These are phyloP conservation scores for Gossypium lobatum DNA, from an alignment of 441 rosid genomes.

Conservation along the genomic window DNA sequence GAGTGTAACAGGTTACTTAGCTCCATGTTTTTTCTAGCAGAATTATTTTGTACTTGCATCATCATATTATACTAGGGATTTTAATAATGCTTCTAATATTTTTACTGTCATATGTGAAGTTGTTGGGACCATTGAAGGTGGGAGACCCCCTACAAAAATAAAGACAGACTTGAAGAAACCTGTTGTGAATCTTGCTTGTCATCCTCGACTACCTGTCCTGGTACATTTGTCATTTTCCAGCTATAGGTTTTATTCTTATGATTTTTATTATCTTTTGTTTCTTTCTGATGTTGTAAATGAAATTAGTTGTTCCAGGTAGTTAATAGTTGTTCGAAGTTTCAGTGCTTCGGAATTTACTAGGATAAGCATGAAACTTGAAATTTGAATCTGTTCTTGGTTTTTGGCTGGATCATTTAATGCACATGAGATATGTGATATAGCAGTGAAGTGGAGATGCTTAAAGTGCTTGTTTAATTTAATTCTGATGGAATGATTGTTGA, in stretches of 20 bases:
- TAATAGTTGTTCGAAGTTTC: background rate
- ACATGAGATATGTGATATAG: background rate
- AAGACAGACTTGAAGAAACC: conserved; percentile 98
- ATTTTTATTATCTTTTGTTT: background rate
- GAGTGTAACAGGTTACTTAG: conserved; percentile 89
- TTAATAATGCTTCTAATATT: conserved; percentile 14
- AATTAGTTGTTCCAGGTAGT: background rate
- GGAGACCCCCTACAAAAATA: conserved; percentile 91
- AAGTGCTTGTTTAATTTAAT: background rate
- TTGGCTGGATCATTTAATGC: background rate
- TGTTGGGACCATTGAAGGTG: conserved; percentile 99
- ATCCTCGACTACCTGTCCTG: conserved; percentile 95
- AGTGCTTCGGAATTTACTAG: background rate
- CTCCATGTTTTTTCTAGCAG: background rate
- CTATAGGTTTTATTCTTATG: conserved; percentile 8
- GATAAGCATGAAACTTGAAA: background rate
- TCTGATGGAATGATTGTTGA: background rate
- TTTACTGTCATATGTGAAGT: conserved; percentile 43
- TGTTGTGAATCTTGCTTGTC: conserved; percentile 92
- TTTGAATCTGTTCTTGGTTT: conserved; percentile 5
- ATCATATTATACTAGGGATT: background rate
- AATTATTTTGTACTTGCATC: background rate
- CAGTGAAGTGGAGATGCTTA: background rate
- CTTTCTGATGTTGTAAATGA: background rate
- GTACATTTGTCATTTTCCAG: conserved; percentile 34